Evolutionary conservation across 2,329 filamentous ascomycete species (phyloP), one percentile per base, ranked within the genome.

Genomic region (Fusarium redolens): DNA sequence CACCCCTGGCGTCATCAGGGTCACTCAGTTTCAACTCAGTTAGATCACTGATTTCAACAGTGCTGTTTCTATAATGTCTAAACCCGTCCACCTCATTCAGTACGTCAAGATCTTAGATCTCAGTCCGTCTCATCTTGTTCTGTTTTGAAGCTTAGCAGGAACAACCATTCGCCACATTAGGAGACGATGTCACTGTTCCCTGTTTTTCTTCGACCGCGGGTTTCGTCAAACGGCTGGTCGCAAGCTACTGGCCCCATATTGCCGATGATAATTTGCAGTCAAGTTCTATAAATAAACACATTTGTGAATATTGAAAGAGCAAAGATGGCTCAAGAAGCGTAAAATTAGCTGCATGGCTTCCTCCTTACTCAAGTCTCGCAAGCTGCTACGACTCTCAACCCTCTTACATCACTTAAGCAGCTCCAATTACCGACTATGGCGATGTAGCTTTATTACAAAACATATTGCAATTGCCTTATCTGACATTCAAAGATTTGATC

Each of bases 231-330:
- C 55, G 54, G 47, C 47, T 55, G 43, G 44, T 61, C 51, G 55
- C 58, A 25, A 62, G 35, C 47, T 66, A 43, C 30, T 45, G 38
- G 47, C 33, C 57, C 58, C 38, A 28, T 51, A 45, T 35, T 62
- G 70, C 40, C 47, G 47, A 69, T 69, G 51, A 48, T 55, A 59
- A 72, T 72, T 67, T 71, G 59, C 44, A 56, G 47, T 33, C 25
- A 50, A 48, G 54, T 41, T 38, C 70, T 72, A 62, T 67, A 48
- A 73, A 70, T 70, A 69, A 68, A 62, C 54, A 30, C 25, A 38
- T 60, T 20, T n/a, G 6, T 25, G 30, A 69, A 43, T 41, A 37
- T 65, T 31, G 14, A 48, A 30, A 51, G 18, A 43, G 67, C 4
- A 35, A 35, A 25, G 28, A 48, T 28, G 20, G 31, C n/a, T 35